These are phyloP conservation scores for Kodamaea kakaduensis DNA, from an alignment of 805 yeast species.

Conservation along the genomic window DNA sequence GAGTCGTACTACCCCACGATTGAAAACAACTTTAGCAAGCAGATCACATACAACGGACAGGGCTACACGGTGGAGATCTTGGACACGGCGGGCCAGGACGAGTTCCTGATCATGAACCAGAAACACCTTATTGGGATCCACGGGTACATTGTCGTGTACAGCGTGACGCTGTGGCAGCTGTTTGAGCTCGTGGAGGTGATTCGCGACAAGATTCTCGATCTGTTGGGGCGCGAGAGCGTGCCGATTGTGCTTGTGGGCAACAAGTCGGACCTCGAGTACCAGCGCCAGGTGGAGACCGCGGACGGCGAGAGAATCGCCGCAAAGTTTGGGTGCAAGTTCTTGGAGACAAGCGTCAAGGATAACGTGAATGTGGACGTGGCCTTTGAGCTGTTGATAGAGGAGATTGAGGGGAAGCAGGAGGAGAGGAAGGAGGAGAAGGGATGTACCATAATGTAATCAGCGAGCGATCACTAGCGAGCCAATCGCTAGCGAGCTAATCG, in stretches of 20 bases:
- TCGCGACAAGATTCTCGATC: constrained; percentile 78
- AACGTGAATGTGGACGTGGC: constrained; percentile 53
- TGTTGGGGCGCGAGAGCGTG: constrained; percentile 46
- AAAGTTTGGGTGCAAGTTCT: constrained; percentile 41
- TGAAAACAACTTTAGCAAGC: constrained; percentile 77
- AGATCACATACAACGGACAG: constrained; percentile 62
- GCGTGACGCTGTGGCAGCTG: constrained; percentile 72
- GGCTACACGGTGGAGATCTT: constrained; percentile 79
- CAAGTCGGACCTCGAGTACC: constrained; percentile 60
- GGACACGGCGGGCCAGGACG: constrained; percentile 95
- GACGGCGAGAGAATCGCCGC: constrained; percentile 40
- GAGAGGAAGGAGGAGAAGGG: constrained; percentile 44
- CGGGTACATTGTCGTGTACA: constrained; percentile 78
- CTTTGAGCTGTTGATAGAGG: constrained; percentile 55
- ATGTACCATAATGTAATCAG: constrained; percentile 39
- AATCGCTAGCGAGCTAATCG: too few species aligned
- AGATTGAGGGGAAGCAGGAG: constrained; percentile 57
- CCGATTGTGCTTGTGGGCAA: constrained; percentile 58
- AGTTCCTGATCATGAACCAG: constrained; percentile 74
- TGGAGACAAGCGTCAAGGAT: constrained; percentile 49
- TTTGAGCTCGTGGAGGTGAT: constrained; percentile 74
- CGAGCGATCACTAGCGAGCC: too few species aligned
- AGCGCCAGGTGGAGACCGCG: constrained; percentile 53
- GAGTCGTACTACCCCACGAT: constrained; percentile 90
- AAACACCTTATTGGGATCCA: constrained; percentile 77